phyloP scores from a whole-genome alignment of 495 filamentous ascomycete genomes.

The Hyaloscypha variabilis region DNA sequence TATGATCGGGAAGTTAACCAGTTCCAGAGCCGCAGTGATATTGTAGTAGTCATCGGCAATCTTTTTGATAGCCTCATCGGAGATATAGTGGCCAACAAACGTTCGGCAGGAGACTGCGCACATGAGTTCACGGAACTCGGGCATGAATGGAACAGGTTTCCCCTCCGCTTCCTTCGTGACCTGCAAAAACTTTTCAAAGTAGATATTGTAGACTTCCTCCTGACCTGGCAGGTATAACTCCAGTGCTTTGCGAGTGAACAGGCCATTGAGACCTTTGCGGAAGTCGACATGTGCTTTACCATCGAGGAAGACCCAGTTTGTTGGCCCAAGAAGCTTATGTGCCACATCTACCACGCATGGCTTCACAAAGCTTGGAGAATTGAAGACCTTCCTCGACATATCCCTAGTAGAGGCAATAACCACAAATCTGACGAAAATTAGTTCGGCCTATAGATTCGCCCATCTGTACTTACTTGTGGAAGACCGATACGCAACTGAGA shows the following conservation, averaged over 20 bases:
- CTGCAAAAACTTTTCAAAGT: conserved; percentile 77
- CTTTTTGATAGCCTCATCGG: conserved; percentile 86
- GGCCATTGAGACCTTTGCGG: conserved; percentile 91
- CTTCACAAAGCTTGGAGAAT: conserved; percentile 89
- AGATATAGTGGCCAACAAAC: conserved; percentile 95
- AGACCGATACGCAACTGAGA: conserved; percentile 96
- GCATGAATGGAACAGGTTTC: conserved; percentile 85
- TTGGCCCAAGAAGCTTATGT: conserved; percentile 87
- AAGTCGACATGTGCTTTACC: conserved; percentile 95
- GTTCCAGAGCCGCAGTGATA: conserved; percentile 92
- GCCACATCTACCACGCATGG: conserved; percentile 96
- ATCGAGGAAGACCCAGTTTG: conserved; percentile 98
- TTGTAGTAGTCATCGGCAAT: conserved; percentile 96
- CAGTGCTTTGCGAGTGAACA: conserved; percentile 92
- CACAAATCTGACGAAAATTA: conserved; percentile 70
- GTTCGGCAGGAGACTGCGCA: conserved; percentile 93
- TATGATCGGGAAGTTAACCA: conserved; percentile 99
- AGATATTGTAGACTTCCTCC: conserved; percentile 87
- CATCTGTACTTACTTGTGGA: conserved; percentile 84
- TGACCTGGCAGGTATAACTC: conserved; percentile 87
- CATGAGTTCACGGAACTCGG: conserved; percentile 92
- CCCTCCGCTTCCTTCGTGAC: conserved; percentile 70
- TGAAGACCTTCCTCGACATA: conserved; percentile 96
- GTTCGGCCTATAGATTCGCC: not conserved
- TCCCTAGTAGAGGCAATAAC: conserved; percentile 96